Evolutionary conservation across 306 rosid species (phyloP).

Genomic region (Cyclanthera cordifolia): DNA sequence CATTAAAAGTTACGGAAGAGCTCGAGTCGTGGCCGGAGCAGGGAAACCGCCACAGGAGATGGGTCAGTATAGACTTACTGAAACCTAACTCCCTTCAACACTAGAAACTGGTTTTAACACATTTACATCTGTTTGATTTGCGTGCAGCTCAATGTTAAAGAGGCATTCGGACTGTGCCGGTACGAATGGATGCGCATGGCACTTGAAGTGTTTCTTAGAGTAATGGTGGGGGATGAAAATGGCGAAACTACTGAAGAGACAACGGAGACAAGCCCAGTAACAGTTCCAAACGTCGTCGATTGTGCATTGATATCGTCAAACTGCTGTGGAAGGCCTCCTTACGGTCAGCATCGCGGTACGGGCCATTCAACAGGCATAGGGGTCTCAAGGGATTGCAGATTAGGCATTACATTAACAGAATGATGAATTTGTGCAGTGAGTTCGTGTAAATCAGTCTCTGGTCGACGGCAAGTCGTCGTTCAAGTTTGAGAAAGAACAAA

Average conservation of each 20-base stretch:
- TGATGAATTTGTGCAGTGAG: slow-evolving; percentile 12
- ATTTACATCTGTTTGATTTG: slow-evolving; percentile 7
- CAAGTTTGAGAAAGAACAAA: slow-evolving; percentile 29
- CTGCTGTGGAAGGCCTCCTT: slow-evolving; percentile 26
- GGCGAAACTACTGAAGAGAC: slow-evolving; percentile 15
- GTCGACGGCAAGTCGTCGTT: slow-evolving; percentile 22
- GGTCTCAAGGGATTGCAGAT: slow-evolving; percentile 29
- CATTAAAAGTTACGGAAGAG: slow-evolving; percentile 73
- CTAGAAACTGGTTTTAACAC: too few relatives aligned
- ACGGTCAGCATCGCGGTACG: slow-evolving; percentile 26
- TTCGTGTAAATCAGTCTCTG: slow-evolving; percentile 16
- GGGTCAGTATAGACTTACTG: slow-evolving; percentile 34
- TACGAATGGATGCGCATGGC: slow-evolving; percentile 84
- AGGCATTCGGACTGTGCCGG: slow-evolving; percentile 62
- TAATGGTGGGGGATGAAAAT: slow-evolving; percentile 32
- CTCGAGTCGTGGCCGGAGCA: slow-evolving; percentile 73
- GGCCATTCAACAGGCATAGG: slow-evolving; percentile 20
- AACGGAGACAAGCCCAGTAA: slow-evolving; percentile 1
- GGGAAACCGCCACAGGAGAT: slow-evolving; percentile 44
- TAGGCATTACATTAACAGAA: slow-evolving; percentile 29
- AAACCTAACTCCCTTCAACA: not conserved
- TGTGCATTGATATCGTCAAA: slow-evolving; percentile 30
- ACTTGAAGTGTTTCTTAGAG: slow-evolving; percentile 43
- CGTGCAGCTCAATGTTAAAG: slow-evolving; percentile 44
- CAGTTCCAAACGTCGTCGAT: slow-evolving; percentile 26